Conservation (phyloP, 2,329 filamentous ascomycete genomes). For the Colletotrichum musicola region DNA sequence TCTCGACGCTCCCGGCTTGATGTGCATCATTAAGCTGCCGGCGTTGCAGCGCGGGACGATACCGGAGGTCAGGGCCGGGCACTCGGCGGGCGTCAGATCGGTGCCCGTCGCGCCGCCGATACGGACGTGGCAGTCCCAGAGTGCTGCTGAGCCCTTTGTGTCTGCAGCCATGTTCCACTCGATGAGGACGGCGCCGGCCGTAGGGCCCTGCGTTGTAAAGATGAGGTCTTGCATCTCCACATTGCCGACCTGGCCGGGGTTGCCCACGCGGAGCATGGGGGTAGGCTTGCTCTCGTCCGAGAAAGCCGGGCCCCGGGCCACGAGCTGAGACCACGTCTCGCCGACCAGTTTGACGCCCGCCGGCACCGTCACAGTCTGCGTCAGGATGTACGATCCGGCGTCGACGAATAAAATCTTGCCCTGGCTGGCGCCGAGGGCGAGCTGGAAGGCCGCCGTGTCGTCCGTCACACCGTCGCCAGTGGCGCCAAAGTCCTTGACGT, state of each 20-base stretch:
- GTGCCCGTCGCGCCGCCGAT: constrained; percentile 79
- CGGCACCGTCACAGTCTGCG: constrained; percentile 50
- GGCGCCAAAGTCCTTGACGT: constrained; percentile 53
- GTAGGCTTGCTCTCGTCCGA: constrained; percentile 56
- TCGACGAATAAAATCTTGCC: constrained; percentile 60
- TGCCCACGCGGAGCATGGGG: constrained; percentile 74
- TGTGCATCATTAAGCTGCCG: constrained; percentile 49
- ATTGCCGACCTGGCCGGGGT: constrained; percentile 69
- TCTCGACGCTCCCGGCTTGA: constrained; percentile 60
- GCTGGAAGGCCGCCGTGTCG: constrained; percentile 56
- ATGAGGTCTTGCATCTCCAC: constrained; percentile 80
- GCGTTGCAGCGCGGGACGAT: constrained; percentile 69
- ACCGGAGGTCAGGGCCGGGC: constrained; percentile 58
- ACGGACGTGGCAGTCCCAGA: constrained; percentile 73
- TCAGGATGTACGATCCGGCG: constrained; percentile 58
- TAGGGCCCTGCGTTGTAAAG: constrained; percentile 74
- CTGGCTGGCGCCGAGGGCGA: constrained; percentile 54
- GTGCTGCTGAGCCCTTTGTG: constrained; percentile 22
- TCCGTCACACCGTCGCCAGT: constrained; percentile 79
- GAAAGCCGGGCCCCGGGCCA: constrained; percentile 41
- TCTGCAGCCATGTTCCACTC: constrained; percentile 68
- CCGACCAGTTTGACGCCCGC: constrained; percentile 51
- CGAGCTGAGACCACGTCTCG: constrained; percentile 49
- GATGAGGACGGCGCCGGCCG: constrained; percentile 76
- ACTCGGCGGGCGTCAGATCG: constrained; percentile 71